Evolutionary conservation across 805 yeast species (phyloP), one percentile per base, ranked within the genome.

Genomic region (Yarrowia sp.): DNA sequence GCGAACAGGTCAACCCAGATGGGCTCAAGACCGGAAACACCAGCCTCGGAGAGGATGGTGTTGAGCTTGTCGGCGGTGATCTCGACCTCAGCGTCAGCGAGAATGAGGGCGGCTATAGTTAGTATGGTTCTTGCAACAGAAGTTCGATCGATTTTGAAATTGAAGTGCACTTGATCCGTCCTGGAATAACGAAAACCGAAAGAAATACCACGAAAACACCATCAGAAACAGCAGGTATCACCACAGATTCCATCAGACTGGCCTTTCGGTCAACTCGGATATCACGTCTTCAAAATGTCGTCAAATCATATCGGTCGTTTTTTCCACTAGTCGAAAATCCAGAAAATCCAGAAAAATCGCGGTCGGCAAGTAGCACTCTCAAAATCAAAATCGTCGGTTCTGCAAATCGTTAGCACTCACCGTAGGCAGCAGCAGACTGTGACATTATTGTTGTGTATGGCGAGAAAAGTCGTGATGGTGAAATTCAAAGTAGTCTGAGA

Each of bases 11-110:
- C 88, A 73, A 94, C 88, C 93, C 93, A 89, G 82, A 88, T 84
- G 63, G 76, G 76, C 71, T 88, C 96, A 74, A 87, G 89, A 63
- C 62, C 73, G 64, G 82, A 79, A 74, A 91, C 85, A 77, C 90
- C 88, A 71, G 97, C 96, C 71, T 96, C 89, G 73, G 80, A 74
- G 77, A 90, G 80, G 76, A 90, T 79, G 69, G 94, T 78, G 74
- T 84, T 78, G 72, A 90, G 81, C 84, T 89, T 90, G 78, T 88
- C 93, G 71, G 94, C 75, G 65, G 96, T 84, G 85, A 94, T 84
- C 80, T 92, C 97, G 76, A 90, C 81, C 75, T 90, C 97, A 75
- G 97, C 90, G 77, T 93, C 99, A 71, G 97, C 97, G 80, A 93
- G 85, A 82, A 93, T 91, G 80, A 93, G 86, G 76, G 98, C 97